phyloP scores from a whole-genome alignment of 139 green algal genomes.

The Coelastrella sp. region DNA sequence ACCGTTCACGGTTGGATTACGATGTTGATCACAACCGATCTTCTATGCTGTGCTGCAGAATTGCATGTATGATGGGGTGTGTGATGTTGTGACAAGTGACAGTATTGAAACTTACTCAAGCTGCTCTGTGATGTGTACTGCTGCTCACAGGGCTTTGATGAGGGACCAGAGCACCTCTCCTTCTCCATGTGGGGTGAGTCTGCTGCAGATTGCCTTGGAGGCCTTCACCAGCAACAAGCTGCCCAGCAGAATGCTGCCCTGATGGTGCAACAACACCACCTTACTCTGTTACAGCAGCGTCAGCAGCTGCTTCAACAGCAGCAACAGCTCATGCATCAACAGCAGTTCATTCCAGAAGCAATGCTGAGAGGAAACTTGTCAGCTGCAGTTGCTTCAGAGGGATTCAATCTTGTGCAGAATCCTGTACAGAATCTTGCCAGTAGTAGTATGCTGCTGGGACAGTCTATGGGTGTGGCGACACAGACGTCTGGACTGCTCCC shows the following conservation, averaged over 20 bases:
- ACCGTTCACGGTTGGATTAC: no score
- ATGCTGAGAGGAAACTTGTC: no score
- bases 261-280: not conserved
- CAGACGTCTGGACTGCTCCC: no score
- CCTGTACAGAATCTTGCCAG: no score
- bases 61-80: not conserved
- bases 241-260: not conserved
- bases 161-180: not conserved
- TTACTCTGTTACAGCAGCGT: not conserved
- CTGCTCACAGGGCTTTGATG: not conserved
- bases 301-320: not conserved
- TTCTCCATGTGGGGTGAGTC: slow-evolving; percentile 22
- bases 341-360: not conserved
- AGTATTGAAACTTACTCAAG: not conserved
- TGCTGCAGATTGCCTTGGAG: not conserved
- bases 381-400: no score
- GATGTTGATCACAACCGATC: no score
- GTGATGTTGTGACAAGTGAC: not conserved
- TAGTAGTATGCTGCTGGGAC: no score
- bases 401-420: no score
- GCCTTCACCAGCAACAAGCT: not conserved
- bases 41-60: no score
- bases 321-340: not conserved
- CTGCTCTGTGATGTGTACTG: not conserved
- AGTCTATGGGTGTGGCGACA: no score